Evolutionary conservation across 2,329 filamentous ascomycete genomes (phyloP), one percentile per base, ranked within the genome.

Genomic region (Diplodia seriata): DNA sequence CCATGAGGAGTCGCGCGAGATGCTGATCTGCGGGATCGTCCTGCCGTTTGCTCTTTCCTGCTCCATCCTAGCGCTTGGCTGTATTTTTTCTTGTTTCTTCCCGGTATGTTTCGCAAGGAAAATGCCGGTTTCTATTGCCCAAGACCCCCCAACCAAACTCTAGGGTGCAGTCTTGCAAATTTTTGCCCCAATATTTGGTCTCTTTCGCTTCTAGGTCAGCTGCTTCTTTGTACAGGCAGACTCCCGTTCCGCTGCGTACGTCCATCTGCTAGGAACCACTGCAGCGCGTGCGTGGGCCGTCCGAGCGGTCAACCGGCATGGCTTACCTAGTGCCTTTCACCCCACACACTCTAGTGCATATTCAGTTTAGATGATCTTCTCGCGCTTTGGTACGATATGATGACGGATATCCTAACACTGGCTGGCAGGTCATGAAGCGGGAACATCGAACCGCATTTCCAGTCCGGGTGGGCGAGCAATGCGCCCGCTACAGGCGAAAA

Each of bases 21-120:
- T 49, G 38, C 47, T 20, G 57, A 61, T 61, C 57, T 61, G 57
- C 57, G 47, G 6, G 57, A 61, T 49, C 40, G 40, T n/a, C 57
- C 18, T 20, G 23, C 14, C 9, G 18, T 61, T 49, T 61, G 26
- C 57, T 61, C 47, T 49, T 31, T 59, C n/a, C 31, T 50, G 12
- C 40, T 12, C 15, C 31, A 7, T 29, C 31, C 31, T 15, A 36
- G 33, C 31, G 2, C 18, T 23, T 56, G 54, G n/a, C 54, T 56
- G n/a, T 29, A 20, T 23, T 14, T 7, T 56, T 36, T 56, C 33
- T 23, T 47, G 18, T 47, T 47, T 47, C 18, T 20, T 47, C 18
- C 43, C n/a, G 43, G 43, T 47, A n/a, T 47, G 18, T 20, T 47
- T 47, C 43, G 18, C 43, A 47, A 47, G 43, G 43, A 47, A 47